Percentiles rank a stretch among this genome's conserved stretches.
These are phyloP conservation scores for Yamadazyma sp. DNA, from an alignment of 1,139 yeast species.

Conservation along the genomic window DNA sequence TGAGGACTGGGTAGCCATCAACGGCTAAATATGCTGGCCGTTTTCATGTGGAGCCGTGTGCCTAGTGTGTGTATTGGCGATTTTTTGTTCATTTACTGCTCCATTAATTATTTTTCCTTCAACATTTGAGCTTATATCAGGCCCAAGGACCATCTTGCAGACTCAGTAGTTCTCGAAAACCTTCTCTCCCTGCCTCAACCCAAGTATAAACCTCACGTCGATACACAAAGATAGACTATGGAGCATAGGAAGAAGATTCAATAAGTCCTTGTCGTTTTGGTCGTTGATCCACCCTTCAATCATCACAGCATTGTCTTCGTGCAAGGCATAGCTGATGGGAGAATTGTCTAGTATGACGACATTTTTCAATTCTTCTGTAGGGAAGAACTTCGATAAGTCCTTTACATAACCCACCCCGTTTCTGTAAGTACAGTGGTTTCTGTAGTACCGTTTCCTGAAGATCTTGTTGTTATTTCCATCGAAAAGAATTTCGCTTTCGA, in stretches of 20 bases:
- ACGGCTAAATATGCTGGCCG: too few relatives aligned
- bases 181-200: conserved; percentile 76
- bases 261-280: conserved; percentile 79
- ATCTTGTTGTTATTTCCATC: conserved; percentile 17
- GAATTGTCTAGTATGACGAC: conserved; percentile 87
- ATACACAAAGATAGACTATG: conserved; percentile 77
- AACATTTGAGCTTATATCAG: too few relatives aligned
- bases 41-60: too few relatives aligned
- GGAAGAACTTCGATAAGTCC: conserved; percentile 59
- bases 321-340: conserved; percentile 81
- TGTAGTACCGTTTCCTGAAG: conserved; percentile 66
- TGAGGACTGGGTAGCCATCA: too few relatives aligned
- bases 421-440: conserved; percentile 76
- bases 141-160: too few relatives aligned
- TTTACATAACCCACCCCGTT: conserved; percentile 87
- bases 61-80: too few relatives aligned
- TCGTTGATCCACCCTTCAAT: conserved; percentile 98
- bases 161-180: conserved; percentile 52
- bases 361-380: conserved; percentile 63
- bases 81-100: too few relatives aligned
- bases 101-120: too few relatives aligned
- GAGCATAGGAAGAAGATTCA: conserved; percentile 78
- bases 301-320: conserved; percentile 84
- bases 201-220: conserved; percentile 81
- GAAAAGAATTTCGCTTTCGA: conserved; percentile 44